Base-by-base conservation (phyloP, 192 early-diverging fungal species). In the Dispira simplex region DNA sequence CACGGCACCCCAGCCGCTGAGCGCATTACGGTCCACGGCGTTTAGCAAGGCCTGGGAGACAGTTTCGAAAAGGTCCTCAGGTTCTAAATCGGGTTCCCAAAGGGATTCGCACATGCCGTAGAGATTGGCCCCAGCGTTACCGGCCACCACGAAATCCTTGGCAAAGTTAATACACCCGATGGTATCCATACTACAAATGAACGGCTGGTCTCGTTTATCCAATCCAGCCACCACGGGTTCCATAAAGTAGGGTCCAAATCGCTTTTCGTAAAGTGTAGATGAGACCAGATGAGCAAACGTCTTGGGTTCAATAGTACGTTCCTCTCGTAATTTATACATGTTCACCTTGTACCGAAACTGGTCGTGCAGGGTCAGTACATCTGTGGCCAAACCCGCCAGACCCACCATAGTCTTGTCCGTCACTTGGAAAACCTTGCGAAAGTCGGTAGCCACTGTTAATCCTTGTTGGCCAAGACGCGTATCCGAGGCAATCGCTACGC, bases 1-100 rank as follows among this genome's bases (percentile, higher is more conserved):
- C 53, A 92, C 79, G 53, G 88, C 93, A 72, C 97, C 97, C 97
- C 97, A 99, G 57, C 97, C 97, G 66, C 83, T 86, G 65, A 92
- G 68, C 28, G 90, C 86, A 73, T 99, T 92, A 66, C 97, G 87
- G 71, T 99, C 94, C 55, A 93, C 86, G 18, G 94, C 91, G 71
- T 85, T 93, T 71, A 99, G 75, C 52, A 99, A 73, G 9, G 95
- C 81, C 70, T 99, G 97, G 10, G 90, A 92, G 46, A 96, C 90
- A 58, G 89, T 91, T 78, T 98, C 95, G 68, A 99, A 99, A 58
- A 99, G 77, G 67, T 94, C 94, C 64, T 98, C 94, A 13, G 97
- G 94, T 66, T 86, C 93, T 66, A 99, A 81, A 78, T 97, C 83
- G 49, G 94, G 92, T 74, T 98, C 94, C 94, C 94, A 99, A 59